Evolutionary conservation across 208 protist species (phyloP), one percentile per base, ranked within the genome.

Genomic region (Trypanosoma vivax): DNA sequence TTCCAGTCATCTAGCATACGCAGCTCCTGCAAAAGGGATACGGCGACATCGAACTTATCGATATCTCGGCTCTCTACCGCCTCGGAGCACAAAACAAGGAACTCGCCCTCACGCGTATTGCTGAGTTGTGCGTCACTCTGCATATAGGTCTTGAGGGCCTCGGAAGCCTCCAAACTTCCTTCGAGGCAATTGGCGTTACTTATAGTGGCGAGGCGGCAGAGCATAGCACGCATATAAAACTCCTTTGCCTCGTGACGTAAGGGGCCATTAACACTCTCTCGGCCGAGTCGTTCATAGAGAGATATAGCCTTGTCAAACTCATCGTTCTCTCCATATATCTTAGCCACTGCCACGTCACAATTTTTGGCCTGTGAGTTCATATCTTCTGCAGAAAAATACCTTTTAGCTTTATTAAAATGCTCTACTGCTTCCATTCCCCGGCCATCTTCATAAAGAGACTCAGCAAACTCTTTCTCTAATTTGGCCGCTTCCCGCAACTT

Each of bases 181-280:
- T 89, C 79, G 34, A 81, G 60, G 21, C 79, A 70, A 42, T 88
- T 88, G 60, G 88, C 82, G 62, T 85, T 75, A 43, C 37, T 77
- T 27, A 93, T 70, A 55, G 79, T 68, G 13, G 81, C 80, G 50
- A 86, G 76, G 43, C 78, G 73, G 58, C 83, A 96, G 5, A 94
- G 59, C 74, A 90, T 88, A 18, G 83, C 79, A 1, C 79, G 69
- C 7, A 95, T 37, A 50, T 83, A 91, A 67, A 80, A 88, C 30
- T 96, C 86, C 71, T 92, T 85, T 16, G 85, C 90, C 43, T 90
- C 77, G 35, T 79, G 82, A 57, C 87, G 91, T 40, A 94, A 61
- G 6, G 83, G 75, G 5, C 85, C 79, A 30, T 51, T 49, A 0
- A 27, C 46, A 33, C 34, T 33, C 11, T 40, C 56, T 19, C 54